These are phyloP conservation scores for Letharia columbiana DNA, from an alignment of 495 filamentous ascomycete genomes.

Conservation along the genomic window DNA sequence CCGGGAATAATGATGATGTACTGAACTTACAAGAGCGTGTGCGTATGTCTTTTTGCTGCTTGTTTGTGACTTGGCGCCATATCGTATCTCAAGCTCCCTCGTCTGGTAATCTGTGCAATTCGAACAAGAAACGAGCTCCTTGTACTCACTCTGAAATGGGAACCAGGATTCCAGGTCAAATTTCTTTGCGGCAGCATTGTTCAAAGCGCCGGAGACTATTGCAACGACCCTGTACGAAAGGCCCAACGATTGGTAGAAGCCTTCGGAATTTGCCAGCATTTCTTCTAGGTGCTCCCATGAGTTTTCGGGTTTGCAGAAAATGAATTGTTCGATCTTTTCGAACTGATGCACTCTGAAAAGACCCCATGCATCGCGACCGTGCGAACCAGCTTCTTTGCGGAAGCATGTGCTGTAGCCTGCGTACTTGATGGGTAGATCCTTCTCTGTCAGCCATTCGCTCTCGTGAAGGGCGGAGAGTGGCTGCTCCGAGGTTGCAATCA, in stretches of 20 bases:
- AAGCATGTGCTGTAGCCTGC: slow-evolving; percentile 93
- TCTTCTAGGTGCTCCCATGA: slow-evolving; percentile 88
- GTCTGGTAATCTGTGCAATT: slow-evolving; percentile 97
- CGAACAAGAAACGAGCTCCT: slow-evolving; percentile 90
- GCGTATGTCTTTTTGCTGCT: slow-evolving; percentile 85
- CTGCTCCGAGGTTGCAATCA: slow-evolving; percentile 96
- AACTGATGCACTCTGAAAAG: slow-evolving; percentile 98
- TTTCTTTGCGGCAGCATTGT: slow-evolving; percentile 90
- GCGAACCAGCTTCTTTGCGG: slow-evolving; percentile 83
- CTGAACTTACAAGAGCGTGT: slow-evolving; percentile 52
- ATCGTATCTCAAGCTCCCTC: slow-evolving; percentile 77
- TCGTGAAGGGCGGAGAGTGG: slow-evolving; percentile 87
- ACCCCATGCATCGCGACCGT: slow-evolving; percentile 95
- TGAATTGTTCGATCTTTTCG: slow-evolving; percentile 96
- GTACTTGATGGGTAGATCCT: slow-evolving; percentile 84
- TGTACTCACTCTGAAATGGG: slow-evolving; percentile 93
- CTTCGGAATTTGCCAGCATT: slow-evolving; percentile 85
- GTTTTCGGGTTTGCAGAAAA: slow-evolving; percentile 87
- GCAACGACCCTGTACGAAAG: slow-evolving; percentile 85
- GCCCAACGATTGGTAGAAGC: slow-evolving; percentile 83
- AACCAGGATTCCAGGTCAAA: slow-evolving; percentile 97
- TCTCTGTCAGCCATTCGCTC: slow-evolving; percentile 82
- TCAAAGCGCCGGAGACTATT: slow-evolving; percentile 91
- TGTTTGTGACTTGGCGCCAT: slow-evolving; percentile 67
- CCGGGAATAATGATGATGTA: background rate